phyloP scores from a whole-genome alignment of 371 early-diverging fungal genomes.

The Mucor lusitanicus region DNA sequence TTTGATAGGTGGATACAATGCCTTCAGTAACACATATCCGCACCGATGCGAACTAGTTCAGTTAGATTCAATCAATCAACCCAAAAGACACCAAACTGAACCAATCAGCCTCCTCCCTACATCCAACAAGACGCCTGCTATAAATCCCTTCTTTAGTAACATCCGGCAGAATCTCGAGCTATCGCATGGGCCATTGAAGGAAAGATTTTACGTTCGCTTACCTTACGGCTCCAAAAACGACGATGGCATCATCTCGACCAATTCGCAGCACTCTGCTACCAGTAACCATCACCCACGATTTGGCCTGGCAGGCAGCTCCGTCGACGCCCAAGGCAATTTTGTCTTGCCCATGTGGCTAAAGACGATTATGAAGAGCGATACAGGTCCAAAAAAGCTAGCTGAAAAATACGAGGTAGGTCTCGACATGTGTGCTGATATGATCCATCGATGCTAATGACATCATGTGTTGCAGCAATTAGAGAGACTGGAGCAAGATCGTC shows the following conservation, averaged over 20 bases:
- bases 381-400: conserved; percentile 30
- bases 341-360: conserved; percentile 24
- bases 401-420: conserved; percentile 31
- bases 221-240: conserved; percentile 11
- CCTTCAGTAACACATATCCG: conserved; percentile 19
- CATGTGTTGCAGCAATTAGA: conserved; percentile 42
- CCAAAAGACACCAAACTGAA: neutral
- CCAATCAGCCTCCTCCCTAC: conserved; percentile 4
- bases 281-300: conserved; percentile 16
- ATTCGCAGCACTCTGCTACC: neutral
- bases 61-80: neutral
- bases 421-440: neutral
- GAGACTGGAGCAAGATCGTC: conserved; percentile 50
- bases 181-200: conserved; percentile 31
- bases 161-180: conserved; percentile 43
- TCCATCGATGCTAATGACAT: conserved; percentile 7
- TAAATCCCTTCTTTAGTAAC: conserved; percentile 40
- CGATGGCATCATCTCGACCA: neutral
- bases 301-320: conserved; percentile 20
- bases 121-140: neutral
- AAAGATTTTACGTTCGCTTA: conserved; percentile 31
- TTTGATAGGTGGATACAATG: conserved; percentile 31
- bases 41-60: conserved; percentile 21
- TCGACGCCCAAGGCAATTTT: conserved; percentile 18
- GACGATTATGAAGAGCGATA: conserved; percentile 7